Conservation (phyloP, 106 monocot genomes). For the Vanilla planifolia region DNA sequence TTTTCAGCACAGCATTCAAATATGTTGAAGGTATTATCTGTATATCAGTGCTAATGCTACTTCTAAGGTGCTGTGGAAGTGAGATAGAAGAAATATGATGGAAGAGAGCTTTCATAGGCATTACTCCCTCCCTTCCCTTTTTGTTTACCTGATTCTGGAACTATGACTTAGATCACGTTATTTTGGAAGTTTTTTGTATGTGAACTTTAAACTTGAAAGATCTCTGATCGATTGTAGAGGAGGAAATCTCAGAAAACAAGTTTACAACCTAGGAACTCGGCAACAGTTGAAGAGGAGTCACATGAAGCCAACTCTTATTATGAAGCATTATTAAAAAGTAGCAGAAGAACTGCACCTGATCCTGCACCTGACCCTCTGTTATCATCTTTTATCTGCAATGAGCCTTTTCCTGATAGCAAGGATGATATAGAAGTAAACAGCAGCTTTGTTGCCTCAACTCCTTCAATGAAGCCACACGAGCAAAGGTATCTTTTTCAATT, state of each 20-base stretch:
- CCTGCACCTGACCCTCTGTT: background rate
- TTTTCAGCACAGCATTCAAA: slow-evolving; percentile 1
- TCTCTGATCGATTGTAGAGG: background rate
- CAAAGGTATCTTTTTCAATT: background rate
- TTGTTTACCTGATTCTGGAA: background rate
- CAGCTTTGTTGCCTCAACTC: background rate
- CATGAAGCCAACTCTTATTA: background rate
- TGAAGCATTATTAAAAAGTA: background rate
- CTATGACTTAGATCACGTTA: background rate
- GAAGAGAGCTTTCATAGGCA: background rate
- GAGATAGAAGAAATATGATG: background rate
- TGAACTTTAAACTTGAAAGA: background rate
- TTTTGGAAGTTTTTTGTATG: background rate
- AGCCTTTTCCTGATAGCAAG: background rate
- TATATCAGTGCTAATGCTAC: no score
- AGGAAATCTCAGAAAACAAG: background rate
- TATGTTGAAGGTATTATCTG: slow-evolving; percentile 3
- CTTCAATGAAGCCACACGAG: background rate
- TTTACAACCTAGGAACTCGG: background rate
- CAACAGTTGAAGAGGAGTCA: background rate
- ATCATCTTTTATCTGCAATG: background rate
- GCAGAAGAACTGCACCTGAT: background rate
- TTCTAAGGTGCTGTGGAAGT: background rate
- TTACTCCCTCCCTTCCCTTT: background rate
- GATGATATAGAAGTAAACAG: background rate